These are phyloP conservation scores for Fraxinus paxiana DNA, from an alignment of 305 asterid genomes.

Conservation along the genomic window DNA sequence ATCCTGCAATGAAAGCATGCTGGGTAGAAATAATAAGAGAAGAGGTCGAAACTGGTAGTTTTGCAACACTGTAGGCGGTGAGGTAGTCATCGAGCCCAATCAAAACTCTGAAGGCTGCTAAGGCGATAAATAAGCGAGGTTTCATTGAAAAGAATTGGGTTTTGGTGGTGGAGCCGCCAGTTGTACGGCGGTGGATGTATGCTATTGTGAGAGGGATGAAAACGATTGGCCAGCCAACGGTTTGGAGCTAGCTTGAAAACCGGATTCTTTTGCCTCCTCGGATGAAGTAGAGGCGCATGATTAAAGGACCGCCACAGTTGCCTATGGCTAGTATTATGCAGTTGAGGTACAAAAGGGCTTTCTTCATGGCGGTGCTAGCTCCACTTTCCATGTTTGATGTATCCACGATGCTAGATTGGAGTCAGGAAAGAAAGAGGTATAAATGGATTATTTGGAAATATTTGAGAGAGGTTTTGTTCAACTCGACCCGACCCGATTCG, in stretches of 20 bases:
- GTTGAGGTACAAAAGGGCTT: conserved; percentile 34
- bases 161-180: not conserved
- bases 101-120: conserved; percentile 9
- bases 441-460: too few species aligned
- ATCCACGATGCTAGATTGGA: not conserved
- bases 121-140: conserved; percentile 4
- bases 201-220: conserved; percentile 19
- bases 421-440: too few species aligned
- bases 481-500: too few species aligned
- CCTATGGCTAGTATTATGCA: conserved; percentile 47
- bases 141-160: conserved; percentile 5
- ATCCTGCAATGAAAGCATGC: conserved; percentile 13
- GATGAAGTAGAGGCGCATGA: conserved; percentile 33
- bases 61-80: conserved; percentile 10
- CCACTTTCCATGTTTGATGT: conserved; percentile 14
- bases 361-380: conserved; percentile 20
- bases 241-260: conserved; percentile 21
- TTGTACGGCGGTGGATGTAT: conserved; percentile 13
- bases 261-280: not conserved
- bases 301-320: conserved; percentile 52
- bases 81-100: conserved; percentile 23
- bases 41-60: conserved; percentile 28
- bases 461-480: too few species aligned
- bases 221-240: conserved; percentile 25
- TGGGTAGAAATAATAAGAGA: conserved; percentile 22